Conservation (phyloP, 306 rosid genomes). For the Prinsepia uniflora region DNA sequence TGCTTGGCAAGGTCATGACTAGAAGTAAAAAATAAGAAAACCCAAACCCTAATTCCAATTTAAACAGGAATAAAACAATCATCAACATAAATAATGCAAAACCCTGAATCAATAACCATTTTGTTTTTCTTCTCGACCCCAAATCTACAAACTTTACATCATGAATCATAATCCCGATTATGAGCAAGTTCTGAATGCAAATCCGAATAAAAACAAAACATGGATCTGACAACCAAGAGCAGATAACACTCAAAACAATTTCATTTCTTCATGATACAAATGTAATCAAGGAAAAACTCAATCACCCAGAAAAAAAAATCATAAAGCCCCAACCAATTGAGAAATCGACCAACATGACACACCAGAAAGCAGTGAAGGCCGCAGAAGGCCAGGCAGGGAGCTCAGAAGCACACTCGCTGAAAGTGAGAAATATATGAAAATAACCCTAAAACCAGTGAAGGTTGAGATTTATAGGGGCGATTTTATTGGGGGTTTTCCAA, state of each 20-base stretch:
- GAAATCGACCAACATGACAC: background rate
- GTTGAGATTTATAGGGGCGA: slow-evolving; percentile 17
- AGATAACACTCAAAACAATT: background rate
- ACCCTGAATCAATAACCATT: background rate
- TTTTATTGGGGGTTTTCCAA: background rate
- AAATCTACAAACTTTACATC: background rate
- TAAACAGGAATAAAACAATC: background rate
- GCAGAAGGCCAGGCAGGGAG: background rate
- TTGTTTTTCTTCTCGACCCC: background rate
- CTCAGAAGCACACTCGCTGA: background rate
- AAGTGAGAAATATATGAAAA: too few species aligned
- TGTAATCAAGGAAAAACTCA: background rate
- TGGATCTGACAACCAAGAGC: background rate
- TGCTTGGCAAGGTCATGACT: background rate
- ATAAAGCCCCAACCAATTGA: background rate
- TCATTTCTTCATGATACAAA: background rate
- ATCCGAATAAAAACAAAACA: background rate
- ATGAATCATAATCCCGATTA: background rate
- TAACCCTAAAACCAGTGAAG: background rate
- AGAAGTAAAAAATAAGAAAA: background rate
- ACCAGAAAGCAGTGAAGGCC: background rate
- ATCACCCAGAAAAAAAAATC: background rate
- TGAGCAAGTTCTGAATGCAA: background rate
- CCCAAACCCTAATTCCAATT: background rate
- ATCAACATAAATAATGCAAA: background rate